These are phyloP conservation scores for Leishmania turanica DNA, from an alignment of 208 protist species.

Conservation along the genomic window DNA sequence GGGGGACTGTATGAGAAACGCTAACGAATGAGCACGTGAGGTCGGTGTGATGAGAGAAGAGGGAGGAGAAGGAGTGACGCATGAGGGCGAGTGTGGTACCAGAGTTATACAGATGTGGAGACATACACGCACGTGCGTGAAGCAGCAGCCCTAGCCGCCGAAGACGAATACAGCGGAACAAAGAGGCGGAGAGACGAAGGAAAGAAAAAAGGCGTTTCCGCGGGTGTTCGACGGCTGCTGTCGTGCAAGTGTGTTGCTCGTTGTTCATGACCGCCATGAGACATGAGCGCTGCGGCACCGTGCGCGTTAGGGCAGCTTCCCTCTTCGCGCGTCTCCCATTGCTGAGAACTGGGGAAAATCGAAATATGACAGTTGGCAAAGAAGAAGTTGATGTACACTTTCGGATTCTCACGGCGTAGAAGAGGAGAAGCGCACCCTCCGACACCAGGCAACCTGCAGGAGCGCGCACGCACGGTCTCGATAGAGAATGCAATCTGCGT, in stretches of 20 bases:
- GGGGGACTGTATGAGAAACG: not conserved
- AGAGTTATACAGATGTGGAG: not conserved
- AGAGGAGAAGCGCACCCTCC: not conserved
- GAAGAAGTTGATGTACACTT: not conserved
- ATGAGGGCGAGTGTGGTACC: not conserved
- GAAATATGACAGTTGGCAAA: not conserved
- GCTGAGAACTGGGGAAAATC: not conserved
- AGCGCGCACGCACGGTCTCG: not conserved
- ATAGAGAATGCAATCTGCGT: not conserved
- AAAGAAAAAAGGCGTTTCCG: not conserved
- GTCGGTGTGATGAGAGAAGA: not conserved
- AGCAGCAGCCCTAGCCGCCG: not conserved
- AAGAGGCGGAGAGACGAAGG: not conserved
- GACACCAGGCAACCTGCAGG: not conserved
- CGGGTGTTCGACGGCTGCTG: not conserved
- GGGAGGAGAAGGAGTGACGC: not conserved
- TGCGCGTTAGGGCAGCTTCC: not conserved
- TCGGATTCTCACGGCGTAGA: not conserved
- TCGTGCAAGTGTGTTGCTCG: not conserved
- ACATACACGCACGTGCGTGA: not conserved
- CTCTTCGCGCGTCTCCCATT: not conserved
- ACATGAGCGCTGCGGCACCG: not conserved
- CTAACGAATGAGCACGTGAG: not conserved
- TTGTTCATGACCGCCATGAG: not conserved
- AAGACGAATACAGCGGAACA: not conserved